These are phyloP conservation scores for Plasmodium relictum DNA, from an alignment of 169 alveolate species.

Conservation along the genomic window DNA sequence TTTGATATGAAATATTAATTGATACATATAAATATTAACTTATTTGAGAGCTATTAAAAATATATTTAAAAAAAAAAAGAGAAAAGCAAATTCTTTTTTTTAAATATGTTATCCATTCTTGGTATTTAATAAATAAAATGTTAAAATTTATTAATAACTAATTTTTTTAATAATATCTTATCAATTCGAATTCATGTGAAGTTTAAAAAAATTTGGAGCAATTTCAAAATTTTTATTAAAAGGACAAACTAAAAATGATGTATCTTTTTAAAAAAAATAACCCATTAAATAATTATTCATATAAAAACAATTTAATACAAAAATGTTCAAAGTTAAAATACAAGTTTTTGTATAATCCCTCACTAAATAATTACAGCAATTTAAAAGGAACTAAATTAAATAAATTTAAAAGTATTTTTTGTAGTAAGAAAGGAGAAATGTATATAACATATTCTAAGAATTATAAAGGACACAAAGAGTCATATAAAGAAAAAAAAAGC, in stretches of 20 bases:
- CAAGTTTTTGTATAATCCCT: neutral
- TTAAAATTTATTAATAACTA: too few species aligned
- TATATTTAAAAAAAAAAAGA: too few species aligned
- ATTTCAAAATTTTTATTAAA: neutral
- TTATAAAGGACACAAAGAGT: neutral
- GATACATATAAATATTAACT: too few species aligned
- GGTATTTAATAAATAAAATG: too few species aligned
- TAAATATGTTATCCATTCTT: too few species aligned
- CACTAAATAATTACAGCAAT: neutral
- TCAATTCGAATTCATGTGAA: too few species aligned
- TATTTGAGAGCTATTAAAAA: too few species aligned
- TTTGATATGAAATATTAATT: too few species aligned
- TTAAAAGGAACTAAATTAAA: conserved; percentile 4
- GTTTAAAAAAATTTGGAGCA: too few species aligned
- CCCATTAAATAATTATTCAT: neutral
- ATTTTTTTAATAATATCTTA: too few species aligned
- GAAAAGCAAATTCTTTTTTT: too few species aligned
- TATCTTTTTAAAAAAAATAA: conserved; percentile 22
- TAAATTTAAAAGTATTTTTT: neutral
- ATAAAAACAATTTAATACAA: neutral
- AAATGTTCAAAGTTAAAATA: neutral
- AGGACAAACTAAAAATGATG: conserved; percentile 23
- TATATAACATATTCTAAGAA: conserved; percentile 15
- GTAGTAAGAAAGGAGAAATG: neutral
- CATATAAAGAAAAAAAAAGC: conserved; percentile 3